Conservation (phyloP, 2,329 filamentous ascomycete genomes). For the Chaetomiaceae sp. region DNA sequence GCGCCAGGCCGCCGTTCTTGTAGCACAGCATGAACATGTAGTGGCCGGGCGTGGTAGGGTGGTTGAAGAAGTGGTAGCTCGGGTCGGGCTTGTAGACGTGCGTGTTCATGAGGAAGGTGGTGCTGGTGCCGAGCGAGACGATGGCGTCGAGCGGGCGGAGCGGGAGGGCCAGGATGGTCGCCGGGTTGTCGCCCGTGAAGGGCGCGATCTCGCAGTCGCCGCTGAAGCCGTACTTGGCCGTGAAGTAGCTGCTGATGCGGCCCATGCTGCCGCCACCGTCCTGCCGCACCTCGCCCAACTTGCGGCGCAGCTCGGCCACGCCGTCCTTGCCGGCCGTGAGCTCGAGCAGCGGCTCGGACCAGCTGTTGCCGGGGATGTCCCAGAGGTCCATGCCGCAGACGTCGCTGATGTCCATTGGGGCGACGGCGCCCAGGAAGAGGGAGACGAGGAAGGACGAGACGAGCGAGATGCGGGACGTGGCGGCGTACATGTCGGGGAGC, state of each 20-base stretch:
- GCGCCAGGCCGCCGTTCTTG: constrained; percentile 93
- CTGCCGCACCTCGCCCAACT: constrained; percentile 73
- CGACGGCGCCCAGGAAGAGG: constrained; percentile 76
- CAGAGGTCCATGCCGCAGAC: constrained; percentile 96
- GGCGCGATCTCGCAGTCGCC: constrained; percentile 71
- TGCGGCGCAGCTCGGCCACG: constrained; percentile 59
- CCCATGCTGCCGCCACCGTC: constrained; percentile 81
- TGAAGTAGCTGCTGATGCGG: constrained; percentile 72
- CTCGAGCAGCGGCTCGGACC: constrained; percentile 69
- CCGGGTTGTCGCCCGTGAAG: constrained; percentile 94
- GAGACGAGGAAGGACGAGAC: constrained; percentile 95
- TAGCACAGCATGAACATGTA: constrained; percentile 99
- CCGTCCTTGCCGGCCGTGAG: constrained; percentile 65
- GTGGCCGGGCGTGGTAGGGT: constrained; percentile 81
- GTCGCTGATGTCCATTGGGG: constrained; percentile 89
- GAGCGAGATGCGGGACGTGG: constrained; percentile 81
- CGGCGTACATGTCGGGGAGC: constrained; percentile 73
- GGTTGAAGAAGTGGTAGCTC: constrained; percentile 96
- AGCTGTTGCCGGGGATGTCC: constrained; percentile 73
- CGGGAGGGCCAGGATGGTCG: constrained; percentile 87
- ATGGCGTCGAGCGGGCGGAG: constrained; percentile 86
- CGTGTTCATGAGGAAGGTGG: constrained; percentile 96
- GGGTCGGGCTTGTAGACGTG: constrained; percentile 86
- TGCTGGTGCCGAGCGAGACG: constrained; percentile 89
- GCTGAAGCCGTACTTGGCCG: constrained; percentile 71